Conservation (phyloP, 2,329 filamentous ascomycete genomes). For the Pyrenochaeta sp. region DNA sequence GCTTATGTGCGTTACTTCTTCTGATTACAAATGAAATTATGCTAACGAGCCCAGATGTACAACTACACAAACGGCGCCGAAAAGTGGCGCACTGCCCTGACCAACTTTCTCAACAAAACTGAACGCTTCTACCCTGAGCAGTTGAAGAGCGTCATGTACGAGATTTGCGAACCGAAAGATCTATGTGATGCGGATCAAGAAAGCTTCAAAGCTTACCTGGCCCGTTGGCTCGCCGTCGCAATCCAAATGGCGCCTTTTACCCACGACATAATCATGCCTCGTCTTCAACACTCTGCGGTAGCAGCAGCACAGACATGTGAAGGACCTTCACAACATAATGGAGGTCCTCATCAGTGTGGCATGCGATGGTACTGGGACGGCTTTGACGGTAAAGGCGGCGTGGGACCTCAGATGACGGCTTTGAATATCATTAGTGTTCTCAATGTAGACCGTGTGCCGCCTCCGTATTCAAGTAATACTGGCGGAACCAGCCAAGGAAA, state of each 20-base stretch:
- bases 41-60: conserved; percentile 43
- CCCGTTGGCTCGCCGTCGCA: conserved; percentile 61
- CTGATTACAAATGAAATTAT: neutral
- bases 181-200: conserved; percentile 55
- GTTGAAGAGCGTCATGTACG: conserved; percentile 51
- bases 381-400: conserved; percentile 58
- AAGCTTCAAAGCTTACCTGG: conserved; percentile 56
- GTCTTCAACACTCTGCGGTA: conserved; percentile 61
- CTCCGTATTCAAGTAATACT: conserved; percentile 57
- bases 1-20: conserved; percentile 32
- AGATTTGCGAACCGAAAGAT: conserved; percentile 50
- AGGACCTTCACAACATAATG: conserved; percentile 51
- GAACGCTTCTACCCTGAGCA: conserved; percentile 50
- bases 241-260: conserved; percentile 67
- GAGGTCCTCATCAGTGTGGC: conserved; percentile 49
- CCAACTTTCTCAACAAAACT: conserved; percentile 39
- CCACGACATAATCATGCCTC: conserved; percentile 57
- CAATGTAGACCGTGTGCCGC: conserved; percentile 48
- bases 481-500: conserved; percentile 61
- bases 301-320: conserved; percentile 63
- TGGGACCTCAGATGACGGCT: conserved; percentile 66
- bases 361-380: conserved; percentile 50
- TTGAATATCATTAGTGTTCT: conserved; percentile 60
- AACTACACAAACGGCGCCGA: conserved; percentile 48
- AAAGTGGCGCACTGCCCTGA: conserved; percentile 39